A percentile compares a stretch with the other conserved stretches of the same genome.
Evolutionary conservation across 495 filamentous ascomycete species (phyloP).

Genomic region (Penicillium simplicissimum): DNA sequence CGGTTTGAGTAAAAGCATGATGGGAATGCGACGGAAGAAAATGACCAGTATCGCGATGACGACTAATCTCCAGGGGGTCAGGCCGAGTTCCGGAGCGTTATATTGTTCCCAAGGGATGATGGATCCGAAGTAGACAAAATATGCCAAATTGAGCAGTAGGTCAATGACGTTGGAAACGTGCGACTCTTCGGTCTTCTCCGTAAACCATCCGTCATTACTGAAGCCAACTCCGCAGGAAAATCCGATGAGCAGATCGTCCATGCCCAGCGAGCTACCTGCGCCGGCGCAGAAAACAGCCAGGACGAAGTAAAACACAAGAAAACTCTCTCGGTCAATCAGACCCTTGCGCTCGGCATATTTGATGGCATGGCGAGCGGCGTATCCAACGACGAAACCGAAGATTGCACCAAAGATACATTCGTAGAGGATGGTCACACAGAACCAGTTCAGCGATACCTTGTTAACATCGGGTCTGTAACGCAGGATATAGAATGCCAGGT

Average conservation of each 20-base stretch:
- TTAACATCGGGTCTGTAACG: conserved; percentile 67
- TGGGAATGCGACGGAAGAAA: conserved; percentile 93
- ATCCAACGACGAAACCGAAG: conserved; percentile 86
- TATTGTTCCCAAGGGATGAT: conserved; percentile 94
- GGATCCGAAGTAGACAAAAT: conserved; percentile 96
- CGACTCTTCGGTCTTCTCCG: conserved; percentile 95
- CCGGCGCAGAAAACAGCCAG: conserved; percentile 96
- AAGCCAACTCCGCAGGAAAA: conserved; percentile 96
- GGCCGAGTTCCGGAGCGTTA: conserved; percentile 68
- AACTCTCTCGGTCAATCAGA: conserved; percentile 93
- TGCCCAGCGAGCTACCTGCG: conserved; percentile 85
- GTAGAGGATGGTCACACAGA: conserved; percentile 88
- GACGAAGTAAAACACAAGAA: conserved; percentile 98
- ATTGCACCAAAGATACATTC: conserved; percentile 93
- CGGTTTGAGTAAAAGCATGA: conserved; percentile 91
- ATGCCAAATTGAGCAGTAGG: conserved; percentile 92
- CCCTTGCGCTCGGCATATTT: conserved; percentile 82
- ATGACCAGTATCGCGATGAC: conserved; percentile 91
- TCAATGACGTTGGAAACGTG: conserved; percentile 99
- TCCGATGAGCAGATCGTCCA: conserved; percentile 95
- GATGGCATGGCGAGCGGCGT: conserved; percentile 85
- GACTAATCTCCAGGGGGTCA: conserved; percentile 82
- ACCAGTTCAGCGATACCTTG: conserved; percentile 81
- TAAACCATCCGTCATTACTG: conserved; percentile 99
- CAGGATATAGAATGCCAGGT: conserved; percentile 85